Evolutionary conservation across 1,284 basidiomycete genomes (phyloP), one percentile per base, ranked within the genome.

Genomic region (Meira nashicola): DNA sequence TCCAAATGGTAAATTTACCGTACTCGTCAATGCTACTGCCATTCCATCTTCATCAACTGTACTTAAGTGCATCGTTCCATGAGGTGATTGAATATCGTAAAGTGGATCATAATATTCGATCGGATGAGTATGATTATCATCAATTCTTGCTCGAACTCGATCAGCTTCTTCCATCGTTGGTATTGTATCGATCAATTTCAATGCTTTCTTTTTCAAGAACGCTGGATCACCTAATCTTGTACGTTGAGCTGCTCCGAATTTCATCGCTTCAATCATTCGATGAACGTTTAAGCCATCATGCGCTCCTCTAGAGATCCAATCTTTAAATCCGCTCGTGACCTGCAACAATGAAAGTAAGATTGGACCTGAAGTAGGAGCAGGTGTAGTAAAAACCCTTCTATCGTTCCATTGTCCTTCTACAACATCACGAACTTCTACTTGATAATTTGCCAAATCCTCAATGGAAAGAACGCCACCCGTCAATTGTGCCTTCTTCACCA

Each of bases 1-100:
- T n/a, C 92, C 92, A 79, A 94, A 95, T 37, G 82, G 80, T 17
- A 92, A 74, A 78, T 96, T 96, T 54, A 96, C 86, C 0, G 92
- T 93, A 0, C 87, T 87, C 1, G 92, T 95, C 17, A 56, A 43
- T 19, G 55, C 47, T 15, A 56, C 55, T 10, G 55, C 55, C 44
- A 37, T 90, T 90, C 74, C 87, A 83, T 68, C 83, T 83, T 28
- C 47, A 37, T 51, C 56, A 11, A 58, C 25, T 25, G 39, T 54
- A 10, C 19, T 37, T 19, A 58, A 37, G 33, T 58, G 49, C 55
- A 47, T 92, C 1, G 92, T 96, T 40, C 93, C 92, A 79, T 92
- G 89, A 78, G 94, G 90, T 6, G 81, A 82, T 25, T 83, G 82
- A 21, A 89, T 80, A 66, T 91, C 90, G 69, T 86, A 91, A 44